Conservation (phyloP, 2,329 filamentous ascomycete species). For the Acarospora socialis region DNA sequence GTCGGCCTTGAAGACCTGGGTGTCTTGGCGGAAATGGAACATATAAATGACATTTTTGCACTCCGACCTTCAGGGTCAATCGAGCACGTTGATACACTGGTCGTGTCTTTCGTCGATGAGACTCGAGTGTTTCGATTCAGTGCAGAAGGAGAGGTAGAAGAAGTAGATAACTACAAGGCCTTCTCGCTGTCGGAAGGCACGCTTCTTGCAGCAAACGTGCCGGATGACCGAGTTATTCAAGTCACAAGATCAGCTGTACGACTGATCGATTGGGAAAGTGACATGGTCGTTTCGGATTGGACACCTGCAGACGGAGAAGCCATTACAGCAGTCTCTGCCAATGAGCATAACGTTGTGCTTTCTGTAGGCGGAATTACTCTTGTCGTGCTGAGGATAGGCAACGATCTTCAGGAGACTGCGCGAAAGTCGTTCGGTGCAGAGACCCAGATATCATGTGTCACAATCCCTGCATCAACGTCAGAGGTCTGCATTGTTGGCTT, state of each 20-base stretch:
- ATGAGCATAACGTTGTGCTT: slow-evolving; percentile 53
- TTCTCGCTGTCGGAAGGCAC: slow-evolving; percentile 58
- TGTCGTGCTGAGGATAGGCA: slow-evolving; percentile 50
- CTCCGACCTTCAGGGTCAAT: slow-evolving; percentile 39
- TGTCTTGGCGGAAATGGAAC: slow-evolving; percentile 62
- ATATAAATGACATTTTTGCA: slow-evolving; percentile 59
- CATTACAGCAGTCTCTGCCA: slow-evolving; percentile 70
- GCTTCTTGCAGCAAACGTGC: slow-evolving; percentile 53
- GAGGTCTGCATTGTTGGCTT: slow-evolving; percentile 69
- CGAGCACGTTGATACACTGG: slow-evolving; percentile 50
- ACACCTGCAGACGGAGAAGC: slow-evolving; percentile 30
- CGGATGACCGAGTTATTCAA: slow-evolving; percentile 54
- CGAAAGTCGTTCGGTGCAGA: slow-evolving; percentile 48
- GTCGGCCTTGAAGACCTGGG: slow-evolving; percentile 84
- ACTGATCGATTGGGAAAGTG: slow-evolving; percentile 39
- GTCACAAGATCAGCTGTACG: slow-evolving; percentile 52
- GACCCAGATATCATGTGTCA: slow-evolving; percentile 75
- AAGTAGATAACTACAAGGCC: slow-evolving; percentile 62
- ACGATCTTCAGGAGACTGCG: slow-evolving; percentile 42
- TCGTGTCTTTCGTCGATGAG: slow-evolving; percentile 70
- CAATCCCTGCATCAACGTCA: slow-evolving; percentile 48
- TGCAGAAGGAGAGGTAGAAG: slow-evolving; percentile 63
- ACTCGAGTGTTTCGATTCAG: slow-evolving; percentile 73
- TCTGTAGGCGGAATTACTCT: slow-evolving; percentile 63
- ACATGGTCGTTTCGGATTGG: slow-evolving; percentile 33